Evolutionary conservation across 148 eudicot genomes (phyloP).

Genomic region (Fagopyrum tataricum): DNA sequence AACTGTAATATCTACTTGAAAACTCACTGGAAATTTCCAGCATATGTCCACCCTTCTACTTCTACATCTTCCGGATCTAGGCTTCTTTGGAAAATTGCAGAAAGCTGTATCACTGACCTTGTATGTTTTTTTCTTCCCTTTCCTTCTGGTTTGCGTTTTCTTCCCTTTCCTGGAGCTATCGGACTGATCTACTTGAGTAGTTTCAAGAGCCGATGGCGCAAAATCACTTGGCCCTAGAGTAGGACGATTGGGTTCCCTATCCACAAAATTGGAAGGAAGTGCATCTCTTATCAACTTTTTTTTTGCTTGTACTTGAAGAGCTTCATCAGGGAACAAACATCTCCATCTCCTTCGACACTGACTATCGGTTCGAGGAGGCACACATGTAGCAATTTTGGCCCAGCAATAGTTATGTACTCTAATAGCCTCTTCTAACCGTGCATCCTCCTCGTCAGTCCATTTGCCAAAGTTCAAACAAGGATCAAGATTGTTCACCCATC

Average conservation of each 20-base stretch:
- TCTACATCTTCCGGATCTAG: slow-evolving; percentile 29
- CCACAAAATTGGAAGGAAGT: slow-evolving; percentile 75
- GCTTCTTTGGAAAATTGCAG: slow-evolving; percentile 19
- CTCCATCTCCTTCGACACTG: slow-evolving; percentile 90
- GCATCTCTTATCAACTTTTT: slow-evolving; percentile 42
- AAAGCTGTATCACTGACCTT: slow-evolving; percentile 11
- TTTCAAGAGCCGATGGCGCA: slow-evolving; percentile 24
- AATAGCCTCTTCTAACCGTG: slow-evolving; percentile 56
- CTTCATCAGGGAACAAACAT: slow-evolving; percentile 56
- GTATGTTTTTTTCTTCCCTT: slow-evolving; percentile 10
- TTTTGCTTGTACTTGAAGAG: slow-evolving; percentile 44
- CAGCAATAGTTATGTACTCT: slow-evolving; percentile 54
- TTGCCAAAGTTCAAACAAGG: slow-evolving; percentile 50
- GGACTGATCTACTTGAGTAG: slow-evolving; percentile 23
- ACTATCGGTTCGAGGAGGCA: slow-evolving; percentile 73
- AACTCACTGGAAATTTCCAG: slow-evolving; percentile 15
- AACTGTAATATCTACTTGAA: slow-evolving; percentile 11
- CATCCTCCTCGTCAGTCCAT: slow-evolving; percentile 85
- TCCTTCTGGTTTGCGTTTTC: slow-evolving; percentile 19
- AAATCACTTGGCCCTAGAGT: slow-evolving; percentile 65
- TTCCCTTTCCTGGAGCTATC: slow-evolving; percentile 20
- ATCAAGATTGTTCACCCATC: slow-evolving; percentile 82
- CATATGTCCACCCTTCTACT: slow-evolving; percentile 19
- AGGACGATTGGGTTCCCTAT: slow-evolving; percentile 80
- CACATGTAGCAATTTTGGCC: slow-evolving; percentile 71